Conservation (phyloP, 768 basidiomycete genomes). For the Hypsizygus marmoreus region DNA sequence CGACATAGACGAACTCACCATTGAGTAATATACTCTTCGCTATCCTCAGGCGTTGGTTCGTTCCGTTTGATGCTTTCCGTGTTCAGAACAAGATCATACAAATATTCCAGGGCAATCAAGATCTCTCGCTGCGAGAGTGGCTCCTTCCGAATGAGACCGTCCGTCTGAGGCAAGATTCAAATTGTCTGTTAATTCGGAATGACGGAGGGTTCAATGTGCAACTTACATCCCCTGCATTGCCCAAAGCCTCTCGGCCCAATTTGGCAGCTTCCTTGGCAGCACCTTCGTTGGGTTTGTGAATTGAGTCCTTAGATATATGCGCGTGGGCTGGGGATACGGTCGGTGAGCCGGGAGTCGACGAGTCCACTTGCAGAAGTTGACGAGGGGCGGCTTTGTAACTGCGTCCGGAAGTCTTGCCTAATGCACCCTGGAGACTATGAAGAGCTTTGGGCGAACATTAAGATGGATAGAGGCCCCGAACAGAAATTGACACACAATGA, state of each 20-base stretch:
- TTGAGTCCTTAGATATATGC: conserved; percentile 57
- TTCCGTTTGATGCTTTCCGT: conserved; percentile 85
- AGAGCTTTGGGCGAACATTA: conserved; percentile 43
- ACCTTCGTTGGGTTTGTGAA: conserved; percentile 44
- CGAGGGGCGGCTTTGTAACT: conserved; percentile 97
- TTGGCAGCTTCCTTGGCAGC: conserved; percentile 76
- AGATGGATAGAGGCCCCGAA: neutral
- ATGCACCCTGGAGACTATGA: conserved; percentile 85
- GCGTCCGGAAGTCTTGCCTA: conserved; percentile 91
- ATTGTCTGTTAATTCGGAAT: too few relatives aligned
- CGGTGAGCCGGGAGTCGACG: conserved; percentile 46
- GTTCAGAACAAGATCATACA: conserved; percentile 84
- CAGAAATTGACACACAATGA: conserved; percentile 40
- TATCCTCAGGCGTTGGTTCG: conserved; percentile 67
- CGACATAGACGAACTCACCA: conserved; percentile 44
- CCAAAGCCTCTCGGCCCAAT: conserved; percentile 72
- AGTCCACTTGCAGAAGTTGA: conserved; percentile 89
- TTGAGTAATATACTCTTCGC: conserved; percentile 38
- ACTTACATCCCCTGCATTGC: conserved; percentile 56
- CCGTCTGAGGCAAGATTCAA: conserved; percentile 46
- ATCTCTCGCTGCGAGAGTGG: conserved; percentile 81
- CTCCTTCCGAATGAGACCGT: conserved; percentile 63
- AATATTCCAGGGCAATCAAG: conserved; percentile 74
- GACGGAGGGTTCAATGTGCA: too few relatives aligned
- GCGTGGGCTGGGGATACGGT: conserved; percentile 45